A percentile compares a stretch with the other conserved stretches of the same genome.
These are phyloP conservation scores for Arctium minus DNA, from an alignment of 129 eudicot genomes.

Conservation along the genomic window DNA sequence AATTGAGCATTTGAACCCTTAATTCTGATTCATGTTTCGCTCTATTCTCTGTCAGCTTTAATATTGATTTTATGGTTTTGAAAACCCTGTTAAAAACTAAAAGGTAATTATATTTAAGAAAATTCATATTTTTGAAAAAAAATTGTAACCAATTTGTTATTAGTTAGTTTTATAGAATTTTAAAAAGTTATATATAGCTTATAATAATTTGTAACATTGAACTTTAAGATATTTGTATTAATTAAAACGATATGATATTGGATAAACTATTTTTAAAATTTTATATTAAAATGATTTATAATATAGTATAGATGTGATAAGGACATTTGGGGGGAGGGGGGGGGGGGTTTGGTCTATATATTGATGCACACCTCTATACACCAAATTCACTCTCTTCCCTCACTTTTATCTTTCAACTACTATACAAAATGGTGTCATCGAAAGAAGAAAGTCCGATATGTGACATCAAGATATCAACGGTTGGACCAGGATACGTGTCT, in stretches of 20 bases:
- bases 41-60: not conserved
- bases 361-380: not conserved
- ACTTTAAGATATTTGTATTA: too few relatives aligned
- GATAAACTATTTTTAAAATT: too few relatives aligned
- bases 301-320: too few relatives aligned
- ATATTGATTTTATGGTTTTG: too few relatives aligned
- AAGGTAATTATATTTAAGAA: not conserved
- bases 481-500: constrained; percentile 65
- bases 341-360: constrained; percentile 2
- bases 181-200: not conserved
- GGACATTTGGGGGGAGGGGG: not conserved
- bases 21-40: not conserved
- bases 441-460: constrained; percentile 30
- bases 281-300: too few relatives aligned
- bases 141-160: not conserved
- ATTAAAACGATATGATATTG: not conserved
- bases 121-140: not conserved
- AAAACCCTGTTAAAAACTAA: too few relatives aligned
- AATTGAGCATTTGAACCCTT: not conserved
- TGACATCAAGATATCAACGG: constrained; percentile 49
- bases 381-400: not conserved
- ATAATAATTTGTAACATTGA: too few relatives aligned
- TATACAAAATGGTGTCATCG: constrained; percentile 25
- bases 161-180: too few relatives aligned
- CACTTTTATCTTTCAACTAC: not conserved